Conservation (phyloP, 225 moss, liverwort and hornwort genomes). For the Pseudoscleropodium purum region DNA sequence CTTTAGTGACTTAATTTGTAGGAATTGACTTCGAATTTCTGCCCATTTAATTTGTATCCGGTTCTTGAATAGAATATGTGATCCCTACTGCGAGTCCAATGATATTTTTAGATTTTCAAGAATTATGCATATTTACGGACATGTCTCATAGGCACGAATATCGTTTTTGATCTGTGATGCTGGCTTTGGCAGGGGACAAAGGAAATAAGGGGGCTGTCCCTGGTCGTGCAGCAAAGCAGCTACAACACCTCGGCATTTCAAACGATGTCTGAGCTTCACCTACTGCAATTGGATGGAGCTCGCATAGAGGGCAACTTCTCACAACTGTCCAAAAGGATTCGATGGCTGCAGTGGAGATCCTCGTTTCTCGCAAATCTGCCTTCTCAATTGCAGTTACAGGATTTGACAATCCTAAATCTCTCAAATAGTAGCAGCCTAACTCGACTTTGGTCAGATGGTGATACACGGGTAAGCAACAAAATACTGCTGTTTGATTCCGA, state of each 20-base stretch:
- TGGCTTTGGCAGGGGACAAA: background rate
- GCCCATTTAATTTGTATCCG: background rate
- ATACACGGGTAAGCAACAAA: background rate
- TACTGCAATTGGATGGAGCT: constrained; percentile 14
- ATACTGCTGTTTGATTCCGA: background rate
- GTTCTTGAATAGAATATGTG: background rate
- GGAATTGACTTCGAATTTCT: background rate
- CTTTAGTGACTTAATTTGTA: background rate
- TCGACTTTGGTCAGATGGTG: constrained; percentile 7
- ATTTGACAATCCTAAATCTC: constrained; percentile 11
- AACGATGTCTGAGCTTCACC: constrained; percentile 6
- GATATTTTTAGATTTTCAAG: background rate
- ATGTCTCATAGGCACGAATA: background rate
- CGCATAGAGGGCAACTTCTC: constrained; percentile 13
- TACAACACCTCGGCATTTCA: background rate
- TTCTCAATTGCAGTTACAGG: background rate
- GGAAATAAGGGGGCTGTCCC: constrained; percentile 1
- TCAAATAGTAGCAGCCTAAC: background rate
- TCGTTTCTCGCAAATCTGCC: constrained; percentile 1
- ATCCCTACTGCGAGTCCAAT: background rate
- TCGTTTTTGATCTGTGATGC: background rate
- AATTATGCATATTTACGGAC: background rate
- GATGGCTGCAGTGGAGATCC: constrained; percentile 22
- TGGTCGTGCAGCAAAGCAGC: background rate
- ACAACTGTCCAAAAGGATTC: background rate